Conservation (phyloP, 805 yeast species). For the Priceomyces medius region DNA sequence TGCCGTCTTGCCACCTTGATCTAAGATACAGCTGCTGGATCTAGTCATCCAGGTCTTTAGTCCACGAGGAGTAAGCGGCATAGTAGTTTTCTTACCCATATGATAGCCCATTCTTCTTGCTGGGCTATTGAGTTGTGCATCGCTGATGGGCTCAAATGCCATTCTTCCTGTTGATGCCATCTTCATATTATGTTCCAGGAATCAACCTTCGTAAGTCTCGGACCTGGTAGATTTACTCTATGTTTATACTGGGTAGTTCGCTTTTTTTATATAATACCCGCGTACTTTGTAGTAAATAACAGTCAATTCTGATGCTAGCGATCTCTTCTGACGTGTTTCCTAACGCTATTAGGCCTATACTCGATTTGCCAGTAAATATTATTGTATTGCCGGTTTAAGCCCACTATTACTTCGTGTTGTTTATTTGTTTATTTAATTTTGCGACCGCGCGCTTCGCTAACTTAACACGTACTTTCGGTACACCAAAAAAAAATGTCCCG, state of each 20-base stretch:
- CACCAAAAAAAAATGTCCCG: neutral
- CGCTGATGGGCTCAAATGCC: constrained; percentile 39
- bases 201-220: constrained; percentile 1
- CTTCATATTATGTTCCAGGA: neutral
- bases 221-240: neutral
- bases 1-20: constrained; percentile 1
- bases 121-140: constrained; percentile 25
- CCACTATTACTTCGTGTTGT: constrained; percentile 4
- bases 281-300: constrained; percentile 1
- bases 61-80: constrained; percentile 5
- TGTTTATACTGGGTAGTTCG: neutral
- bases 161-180: constrained; percentile 23
- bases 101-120: neutral
- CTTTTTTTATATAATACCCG: constrained; percentile 1
- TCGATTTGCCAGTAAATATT: constrained; percentile 7
- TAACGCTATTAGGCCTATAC: constrained; percentile 1
- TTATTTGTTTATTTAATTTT: constrained; percentile 6
- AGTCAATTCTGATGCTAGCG: neutral
- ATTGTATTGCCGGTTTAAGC: constrained; percentile 8
- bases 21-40: constrained; percentile 4
- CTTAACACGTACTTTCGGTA: neutral
- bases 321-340: constrained; percentile 4
- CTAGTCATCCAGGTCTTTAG: neutral
- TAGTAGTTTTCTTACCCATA: constrained; percentile 4
- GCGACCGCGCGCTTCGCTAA: constrained; percentile 1